These are phyloP conservation scores for Fragosphaeria purpurea DNA, from an alignment of 2,329 filamentous ascomycete genomes.

Conservation along the genomic window DNA sequence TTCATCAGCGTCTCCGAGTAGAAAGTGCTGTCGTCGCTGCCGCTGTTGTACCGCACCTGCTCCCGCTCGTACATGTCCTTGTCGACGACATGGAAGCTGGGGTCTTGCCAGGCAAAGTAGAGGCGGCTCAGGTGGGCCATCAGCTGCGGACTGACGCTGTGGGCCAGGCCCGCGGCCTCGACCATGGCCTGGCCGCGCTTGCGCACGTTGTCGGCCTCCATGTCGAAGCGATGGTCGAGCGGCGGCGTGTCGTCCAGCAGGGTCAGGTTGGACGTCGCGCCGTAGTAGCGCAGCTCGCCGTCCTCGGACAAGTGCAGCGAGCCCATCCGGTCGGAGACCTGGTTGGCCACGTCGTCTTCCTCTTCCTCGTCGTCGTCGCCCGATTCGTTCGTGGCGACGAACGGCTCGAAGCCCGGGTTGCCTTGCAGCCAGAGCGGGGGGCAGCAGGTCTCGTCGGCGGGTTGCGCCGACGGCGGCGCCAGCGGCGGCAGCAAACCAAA, in stretches of 20 bases:
- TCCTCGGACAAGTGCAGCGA: slow-evolving; percentile 31
- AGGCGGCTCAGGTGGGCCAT: slow-evolving; percentile 34
- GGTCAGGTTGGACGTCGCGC: slow-evolving; percentile 32
- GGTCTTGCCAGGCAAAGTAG: slow-evolving; percentile 38
- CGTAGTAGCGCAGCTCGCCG: slow-evolving; percentile 32
- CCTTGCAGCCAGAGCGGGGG: not conserved
- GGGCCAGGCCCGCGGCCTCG: slow-evolving; percentile 23
- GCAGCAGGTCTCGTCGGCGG: not conserved
- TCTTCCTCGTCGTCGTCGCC: slow-evolving; percentile 18
- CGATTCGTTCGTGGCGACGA: slow-evolving; percentile 3
- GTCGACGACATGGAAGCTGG: slow-evolving; percentile 33
- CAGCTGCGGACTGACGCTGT: slow-evolving; percentile 27
- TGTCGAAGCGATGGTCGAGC: slow-evolving; percentile 23
- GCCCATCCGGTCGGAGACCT: slow-evolving; percentile 31
- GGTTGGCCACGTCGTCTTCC: slow-evolving; percentile 25
- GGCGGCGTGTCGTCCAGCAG: slow-evolving; percentile 28
- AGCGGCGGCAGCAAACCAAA: not conserved
- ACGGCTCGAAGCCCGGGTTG: not conserved
- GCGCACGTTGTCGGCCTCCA: slow-evolving; percentile 29
- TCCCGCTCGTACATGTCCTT: slow-evolving; percentile 20
- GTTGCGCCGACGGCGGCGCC: not conserved
- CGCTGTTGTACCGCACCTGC: slow-evolving; percentile 3
- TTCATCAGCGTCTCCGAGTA: slow-evolving; percentile 10
- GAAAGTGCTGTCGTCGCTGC: slow-evolving; percentile 4
- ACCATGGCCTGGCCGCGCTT: slow-evolving; percentile 15